Base-by-base conservation (phyloP, 805 yeast genomes). In the Peterozyma xylosa region DNA sequence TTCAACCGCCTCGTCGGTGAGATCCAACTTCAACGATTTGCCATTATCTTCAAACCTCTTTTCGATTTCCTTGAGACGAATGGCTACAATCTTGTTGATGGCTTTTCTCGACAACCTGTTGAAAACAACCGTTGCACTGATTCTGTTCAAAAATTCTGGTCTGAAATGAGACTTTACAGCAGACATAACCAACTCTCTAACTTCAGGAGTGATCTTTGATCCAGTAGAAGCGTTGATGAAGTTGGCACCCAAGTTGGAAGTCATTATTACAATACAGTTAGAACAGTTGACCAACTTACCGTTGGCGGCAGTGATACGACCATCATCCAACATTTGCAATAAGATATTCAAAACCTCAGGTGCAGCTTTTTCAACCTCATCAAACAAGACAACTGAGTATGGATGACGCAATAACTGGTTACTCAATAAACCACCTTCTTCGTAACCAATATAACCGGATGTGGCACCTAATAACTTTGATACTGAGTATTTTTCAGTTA, bases 281-380 rank as follows among this genome's bases (percentile, higher is more conserved):
- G 96, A 83, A 52, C 96, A 91, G 67, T 90, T 90, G 55, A 93
- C 83, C 34, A 88, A 80, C 56, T 91, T 90, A 59, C 99, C 99
- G 58, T 86, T 88, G 43, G 96, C 87, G 14, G 96, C 85, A 13
- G 97, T 88, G 49, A 93, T 81, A 65, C 96, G 81, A 59, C 99
- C 99, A 65, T 93, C 99, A 58, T 93, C 99, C 48, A 93, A 71
- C 68, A 93, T 78, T 65, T 93, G 99, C 53, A 93, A 73, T 56
- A 93, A 71, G 16, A 93, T 84, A 9, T 96, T 93, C 59, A 91
- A 71, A 2, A 93, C 99, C 62, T 91, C 98, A 1, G 99, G 99
- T 6, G 96, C 96, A 14, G 99, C 99, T 66, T 93, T 93, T 61
- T 93, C 99, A 45, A 93, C 96, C 68, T 93, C 99, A 66, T 93